Conservation (phyloP, 257 asterid species). For the Coffea canephora region DNA sequence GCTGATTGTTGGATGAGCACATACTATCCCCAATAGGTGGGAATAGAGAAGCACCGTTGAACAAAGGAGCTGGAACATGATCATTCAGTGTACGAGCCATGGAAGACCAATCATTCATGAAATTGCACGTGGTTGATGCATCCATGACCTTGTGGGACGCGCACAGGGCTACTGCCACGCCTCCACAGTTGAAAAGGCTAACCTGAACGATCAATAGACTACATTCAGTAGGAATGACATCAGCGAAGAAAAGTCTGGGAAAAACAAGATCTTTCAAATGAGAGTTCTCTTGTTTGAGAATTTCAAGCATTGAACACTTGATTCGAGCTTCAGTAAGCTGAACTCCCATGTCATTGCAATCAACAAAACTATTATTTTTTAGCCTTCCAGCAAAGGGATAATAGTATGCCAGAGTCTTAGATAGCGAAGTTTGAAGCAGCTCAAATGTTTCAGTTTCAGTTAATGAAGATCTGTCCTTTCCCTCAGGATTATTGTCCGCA, state of each 20-base stretch:
- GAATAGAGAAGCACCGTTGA: not conserved
- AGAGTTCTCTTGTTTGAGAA: not conserved
- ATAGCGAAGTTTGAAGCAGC: not conserved
- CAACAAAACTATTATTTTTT: not conserved
- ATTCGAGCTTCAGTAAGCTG: not conserved
- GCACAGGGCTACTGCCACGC: conserved; percentile 8
- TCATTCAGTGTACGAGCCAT: not conserved
- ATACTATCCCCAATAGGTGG: not conserved
- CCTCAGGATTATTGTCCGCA: not conserved
- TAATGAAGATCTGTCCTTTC: not conserved
- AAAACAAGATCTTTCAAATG: not conserved
- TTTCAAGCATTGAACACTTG: not conserved
- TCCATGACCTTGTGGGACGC: conserved; percentile 16
- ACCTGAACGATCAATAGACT: conserved; percentile 5
- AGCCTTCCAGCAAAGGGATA: conserved; percentile 1
- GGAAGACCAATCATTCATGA: conserved; percentile 18
- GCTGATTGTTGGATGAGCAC: not conserved
- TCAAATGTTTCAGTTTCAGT: not conserved
- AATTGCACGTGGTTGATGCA: not conserved
- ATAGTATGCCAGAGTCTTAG: too few relatives aligned
- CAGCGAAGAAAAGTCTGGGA: not conserved
- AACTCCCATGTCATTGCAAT: conserved; percentile 7
- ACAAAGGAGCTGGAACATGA: not conserved
- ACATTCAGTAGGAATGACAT: not conserved
- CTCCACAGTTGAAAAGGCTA: conserved; percentile 16